Base-by-base conservation (phyloP, 805 yeast species). In the Hanseniaspora mollemarum region DNA sequence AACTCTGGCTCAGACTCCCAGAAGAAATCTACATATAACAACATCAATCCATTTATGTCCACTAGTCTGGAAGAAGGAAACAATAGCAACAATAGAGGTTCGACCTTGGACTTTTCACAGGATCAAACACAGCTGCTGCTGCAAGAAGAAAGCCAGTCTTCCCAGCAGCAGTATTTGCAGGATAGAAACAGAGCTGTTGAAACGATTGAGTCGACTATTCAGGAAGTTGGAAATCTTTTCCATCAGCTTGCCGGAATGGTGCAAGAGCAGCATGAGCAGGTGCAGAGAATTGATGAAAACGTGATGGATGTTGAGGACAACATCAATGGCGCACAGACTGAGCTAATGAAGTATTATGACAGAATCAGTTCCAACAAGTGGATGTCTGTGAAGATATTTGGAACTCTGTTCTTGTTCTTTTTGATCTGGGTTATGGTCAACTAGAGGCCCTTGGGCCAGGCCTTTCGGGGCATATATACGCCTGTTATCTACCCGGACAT, bases 231-330 rank as follows among this genome's bases (percentile, higher is more conserved):
- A 39, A 83, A 84, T 45, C 72, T 92, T 54, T 92, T 92, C 69
- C 90, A 85, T 59, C 98, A 92, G 66, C 72, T 92, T 59, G 95
- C 97, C 4, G 83, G 94, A 1, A 90, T 92, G 97, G 96, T 92
- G 7, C 87, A 85, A 55, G 97, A 92, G 65, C 98, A 92, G 67
- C 90, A 97, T 37, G 98, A 92, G 59, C 84, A 83, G 15, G 90
- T 92, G 52, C 97, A 90, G 65, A 73, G 97, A 61, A 92, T 92
- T 56, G 98, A 92, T 67, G 85, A 80, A 51, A 88, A 92, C 62
- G 94, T 94, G 6, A 96, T 88, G 58, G 97, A 92, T 60, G 87
- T 90, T 49, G 79, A 86, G 59, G 64, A 90, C 62, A 92, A 88
- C 63, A 88, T 92, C 15, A 69, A 76, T 25, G 97, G 97, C 1